phyloP scores from a whole-genome alignment of 1,139 yeast genomes.

The Sugiyamaella castrensis region DNA sequence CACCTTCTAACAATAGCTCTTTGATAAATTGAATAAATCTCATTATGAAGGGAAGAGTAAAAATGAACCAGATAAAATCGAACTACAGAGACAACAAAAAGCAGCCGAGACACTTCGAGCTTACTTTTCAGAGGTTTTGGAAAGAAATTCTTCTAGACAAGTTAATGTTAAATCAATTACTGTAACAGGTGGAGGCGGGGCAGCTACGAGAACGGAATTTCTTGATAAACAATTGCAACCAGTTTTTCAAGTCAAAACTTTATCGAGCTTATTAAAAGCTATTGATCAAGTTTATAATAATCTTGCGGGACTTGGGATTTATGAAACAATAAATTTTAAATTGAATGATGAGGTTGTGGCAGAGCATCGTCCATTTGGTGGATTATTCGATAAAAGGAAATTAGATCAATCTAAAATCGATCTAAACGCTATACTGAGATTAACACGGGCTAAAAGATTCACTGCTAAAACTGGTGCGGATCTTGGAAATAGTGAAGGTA shows the following conservation, averaged over 20 bases:
- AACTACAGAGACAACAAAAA: conserved; percentile 4
- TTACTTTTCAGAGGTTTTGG: conserved; percentile 18
- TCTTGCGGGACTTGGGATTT: conserved; percentile 22
- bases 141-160: conserved; percentile 17
- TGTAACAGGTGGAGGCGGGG: conserved; percentile 23
- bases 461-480: conserved; percentile 25
- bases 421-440: conserved; percentile 19
- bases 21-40: conserved; percentile 18
- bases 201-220: conserved; percentile 19
- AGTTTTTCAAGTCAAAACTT: conserved; percentile 17
- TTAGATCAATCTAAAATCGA: conserved; percentile 16
- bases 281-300: conserved; percentile 21
- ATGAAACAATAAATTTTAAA: conserved; percentile 19
- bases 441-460: conserved; percentile 20
- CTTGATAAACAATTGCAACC: conserved; percentile 23
- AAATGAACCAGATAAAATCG: conserved; percentile 7
- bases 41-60: conserved; percentile 15
- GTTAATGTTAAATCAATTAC: conserved; percentile 19
- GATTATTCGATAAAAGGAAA: conserved; percentile 1
- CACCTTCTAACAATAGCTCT: conserved; percentile 13
- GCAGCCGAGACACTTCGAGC: conserved; percentile 9
- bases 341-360: conserved; percentile 11
- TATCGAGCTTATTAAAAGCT: conserved; percentile 15
- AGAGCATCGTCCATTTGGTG: conserved; percentile 12
- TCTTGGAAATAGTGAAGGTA: conserved; percentile 48